Base-by-base conservation (phyloP, 495 filamentous ascomycete genomes). In the Peziza echinospora region DNA sequence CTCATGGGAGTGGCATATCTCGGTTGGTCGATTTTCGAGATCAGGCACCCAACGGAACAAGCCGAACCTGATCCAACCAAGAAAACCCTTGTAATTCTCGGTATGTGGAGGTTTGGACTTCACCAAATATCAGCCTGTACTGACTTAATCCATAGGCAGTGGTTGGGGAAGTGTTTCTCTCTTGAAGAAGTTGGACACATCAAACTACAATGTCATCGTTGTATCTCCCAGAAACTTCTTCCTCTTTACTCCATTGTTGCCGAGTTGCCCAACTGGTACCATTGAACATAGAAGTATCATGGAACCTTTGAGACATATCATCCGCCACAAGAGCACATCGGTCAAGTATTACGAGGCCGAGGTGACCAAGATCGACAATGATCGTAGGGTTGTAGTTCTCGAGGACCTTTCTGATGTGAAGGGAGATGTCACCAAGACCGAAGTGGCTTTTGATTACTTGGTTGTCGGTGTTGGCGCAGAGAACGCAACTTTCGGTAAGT, bases 201-300 rank as follows among this genome's bases (percentile, higher is more conserved):
- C 87, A 57, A 91, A 94, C 71, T 97, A 93, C 72, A 96, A 96
- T 66, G 89, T 97, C 60, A 64, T 93, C 64, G 82, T 97, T 53
- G 80, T 84, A 62, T 94, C 87, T 37, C 89, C 89, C 47, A 83
- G 89, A 55, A 96, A 96, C 66, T 99, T 89, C 73, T 99, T 99
- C 77, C 80, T 99, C 48, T 99, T 96, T 72, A 99, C 91, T 16
- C 89, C 89, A 37, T 75, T 99, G 41, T 73, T 99, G 37, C 89
- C 89, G 45, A 93, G 84, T 60, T 96, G 91, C 65, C 94, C 89
- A 21, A 93, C 84, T 44, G 89, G 91, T 62, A 78, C 82, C 53
- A 87, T 99, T 59, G 91, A 99, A 68, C 91, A 94, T 69, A 83
- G 91, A 59, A 93, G 84, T 51, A 96, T 99, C 63, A 96, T 99